Percentiles rank a stretch among this genome's conserved stretches.
phyloP scores from a whole-genome alignment of 805 yeast genomes.

The Blastobotrys parvus region DNA sequence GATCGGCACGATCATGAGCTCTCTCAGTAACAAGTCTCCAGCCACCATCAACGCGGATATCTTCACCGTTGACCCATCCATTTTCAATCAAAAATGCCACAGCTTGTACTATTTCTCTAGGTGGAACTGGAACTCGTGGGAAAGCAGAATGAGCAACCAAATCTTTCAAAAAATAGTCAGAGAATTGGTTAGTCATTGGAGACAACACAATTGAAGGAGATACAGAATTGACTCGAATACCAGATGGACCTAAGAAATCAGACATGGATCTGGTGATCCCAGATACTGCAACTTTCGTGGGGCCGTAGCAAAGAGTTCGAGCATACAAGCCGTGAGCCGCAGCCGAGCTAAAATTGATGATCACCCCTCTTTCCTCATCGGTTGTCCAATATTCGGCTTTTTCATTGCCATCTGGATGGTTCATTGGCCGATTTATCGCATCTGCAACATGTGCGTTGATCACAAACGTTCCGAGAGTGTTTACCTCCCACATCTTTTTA shows the following conservation, averaged over 20 bases:
- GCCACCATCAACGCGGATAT: background rate
- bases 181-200: background rate
- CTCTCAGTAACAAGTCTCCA: background rate
- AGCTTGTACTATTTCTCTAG: background rate
- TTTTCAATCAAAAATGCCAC: background rate
- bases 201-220: constrained; percentile 1
- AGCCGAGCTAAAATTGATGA: constrained; percentile 8
- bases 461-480: constrained; percentile 16
- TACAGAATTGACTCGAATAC: background rate
- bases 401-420: constrained; percentile 3
- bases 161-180: background rate
- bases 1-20: background rate
- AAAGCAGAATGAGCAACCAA: background rate
- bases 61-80: constrained; percentile 1
- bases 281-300: constrained; percentile 13
- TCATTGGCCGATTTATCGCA: constrained; percentile 13
- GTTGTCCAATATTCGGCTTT: constrained; percentile 6
- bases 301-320: constrained; percentile 15
- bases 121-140: background rate
- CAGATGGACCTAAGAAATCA: constrained; percentile 12
- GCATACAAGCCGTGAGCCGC: constrained; percentile 14
- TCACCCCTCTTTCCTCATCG: constrained; percentile 7
- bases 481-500: constrained; percentile 14
- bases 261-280: constrained; percentile 15
- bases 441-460: constrained; percentile 17